Evolutionary conservation across 139 green algal genomes (phyloP).

Genomic region (Chlamydomonas schloesseri): DNA sequence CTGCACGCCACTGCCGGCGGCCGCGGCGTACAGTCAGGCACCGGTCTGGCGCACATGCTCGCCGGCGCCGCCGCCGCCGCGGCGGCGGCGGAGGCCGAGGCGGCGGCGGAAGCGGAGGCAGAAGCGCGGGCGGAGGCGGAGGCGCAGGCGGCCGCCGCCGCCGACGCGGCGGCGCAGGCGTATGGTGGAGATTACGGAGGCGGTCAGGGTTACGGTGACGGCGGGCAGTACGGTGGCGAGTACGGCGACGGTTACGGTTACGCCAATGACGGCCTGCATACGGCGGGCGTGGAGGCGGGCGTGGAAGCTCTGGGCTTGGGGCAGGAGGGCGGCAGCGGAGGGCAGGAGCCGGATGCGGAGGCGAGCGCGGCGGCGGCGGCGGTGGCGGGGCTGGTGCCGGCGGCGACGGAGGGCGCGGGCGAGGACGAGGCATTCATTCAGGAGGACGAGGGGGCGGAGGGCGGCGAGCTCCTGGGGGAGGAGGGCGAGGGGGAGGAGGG

Average conservation of each 20-base stretch:
- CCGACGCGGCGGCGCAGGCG: not conserved
- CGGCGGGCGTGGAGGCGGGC: no score
- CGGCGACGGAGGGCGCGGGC: not conserved
- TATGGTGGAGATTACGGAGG: not conserved
- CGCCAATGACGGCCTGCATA: no score
- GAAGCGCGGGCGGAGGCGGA: not conserved
- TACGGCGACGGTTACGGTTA: no score
- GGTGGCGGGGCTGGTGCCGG: not conserved
- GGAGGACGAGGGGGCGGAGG: not conserved
- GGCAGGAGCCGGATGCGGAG: not conserved
- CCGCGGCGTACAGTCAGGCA: not conserved
- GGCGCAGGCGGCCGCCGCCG: not conserved
- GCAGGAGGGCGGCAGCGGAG: no score
- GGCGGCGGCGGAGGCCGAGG: conserved; percentile 15
- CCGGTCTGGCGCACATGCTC: conserved; percentile 34
- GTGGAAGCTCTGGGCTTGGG: no score
- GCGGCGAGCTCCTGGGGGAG: not conserved
- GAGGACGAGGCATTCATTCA: conserved; percentile 7
- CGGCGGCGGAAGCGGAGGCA: not conserved
- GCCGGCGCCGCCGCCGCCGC: not conserved
- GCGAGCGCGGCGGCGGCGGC: conserved; percentile 3
- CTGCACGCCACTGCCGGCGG: conserved; percentile 12
- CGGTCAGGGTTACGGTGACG: not conserved
- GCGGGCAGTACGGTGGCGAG: not conserved
- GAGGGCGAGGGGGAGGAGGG: not conserved